Conservation (phyloP, 768 basidiomycete species). For the Auriscalpium microsporum region DNA sequence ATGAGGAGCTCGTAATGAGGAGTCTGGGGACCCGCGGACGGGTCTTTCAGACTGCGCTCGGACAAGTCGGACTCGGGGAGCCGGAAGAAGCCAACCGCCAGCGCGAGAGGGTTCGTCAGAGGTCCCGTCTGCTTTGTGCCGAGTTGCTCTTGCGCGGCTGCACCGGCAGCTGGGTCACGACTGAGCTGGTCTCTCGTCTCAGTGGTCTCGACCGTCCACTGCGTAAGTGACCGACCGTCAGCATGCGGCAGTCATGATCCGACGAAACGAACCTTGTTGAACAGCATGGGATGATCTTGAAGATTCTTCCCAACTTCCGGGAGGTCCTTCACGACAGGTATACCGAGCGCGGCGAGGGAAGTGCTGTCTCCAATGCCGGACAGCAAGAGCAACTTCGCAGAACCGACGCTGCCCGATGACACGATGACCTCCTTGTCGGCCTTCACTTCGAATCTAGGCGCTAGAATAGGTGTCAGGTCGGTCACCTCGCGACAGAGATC, state of each 20-base stretch:
- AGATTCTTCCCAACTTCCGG: slow-evolving; percentile 11
- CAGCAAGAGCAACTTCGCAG: slow-evolving; percentile 32
- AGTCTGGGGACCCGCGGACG: background rate
- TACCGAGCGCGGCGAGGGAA: slow-evolving; percentile 22
- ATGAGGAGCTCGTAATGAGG: background rate
- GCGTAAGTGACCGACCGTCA: background rate
- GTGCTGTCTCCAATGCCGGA: slow-evolving; percentile 32
- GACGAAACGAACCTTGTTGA: slow-evolving; percentile 4
- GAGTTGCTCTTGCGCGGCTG: background rate
- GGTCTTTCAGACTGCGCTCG: background rate
- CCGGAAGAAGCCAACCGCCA: background rate
- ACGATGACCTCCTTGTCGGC: slow-evolving; percentile 18
- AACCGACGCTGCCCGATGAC: slow-evolving; percentile 15
- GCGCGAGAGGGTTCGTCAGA: background rate
- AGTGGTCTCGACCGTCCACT: background rate
- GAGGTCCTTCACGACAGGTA: slow-evolving; percentile 15
- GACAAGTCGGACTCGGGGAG: background rate
- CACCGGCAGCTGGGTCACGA: background rate
- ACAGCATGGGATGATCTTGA: background rate
- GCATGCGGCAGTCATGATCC: background rate
- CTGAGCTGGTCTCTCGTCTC: background rate
- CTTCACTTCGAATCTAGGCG: slow-evolving; percentile 2
- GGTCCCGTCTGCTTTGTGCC: background rate
- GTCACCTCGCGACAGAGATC: background rate
- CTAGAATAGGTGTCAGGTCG: background rate